A percentile compares a stretch with the other conserved stretches of the same genome.
phyloP scores from a whole-genome alignment of 208 protist genomes.

The Leishmania braziliensis region DNA sequence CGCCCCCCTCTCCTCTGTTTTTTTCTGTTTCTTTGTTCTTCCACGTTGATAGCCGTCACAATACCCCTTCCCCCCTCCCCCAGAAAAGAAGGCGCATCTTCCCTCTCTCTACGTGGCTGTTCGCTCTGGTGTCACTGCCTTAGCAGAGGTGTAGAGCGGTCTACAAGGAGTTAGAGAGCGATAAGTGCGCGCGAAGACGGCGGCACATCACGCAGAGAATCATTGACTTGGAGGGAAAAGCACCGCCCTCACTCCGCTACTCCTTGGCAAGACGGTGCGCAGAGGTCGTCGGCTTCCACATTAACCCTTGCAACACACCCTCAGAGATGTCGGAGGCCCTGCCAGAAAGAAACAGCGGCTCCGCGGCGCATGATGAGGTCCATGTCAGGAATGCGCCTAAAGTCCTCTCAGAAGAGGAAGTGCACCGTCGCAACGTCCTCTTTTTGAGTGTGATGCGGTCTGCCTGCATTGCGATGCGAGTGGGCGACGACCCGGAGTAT shows the following conservation, averaged over 20 bases:
- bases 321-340: not conserved
- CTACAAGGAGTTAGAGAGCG: not conserved
- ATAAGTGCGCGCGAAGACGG: not conserved
- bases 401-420: no score
- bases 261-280: not conserved
- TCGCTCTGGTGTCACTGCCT: not conserved
- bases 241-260: not conserved
- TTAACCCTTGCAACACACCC: not conserved
- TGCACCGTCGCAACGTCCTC: not conserved
- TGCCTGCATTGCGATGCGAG: slow-evolving; percentile 1
- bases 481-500: slow-evolving; percentile 7
- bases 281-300: not conserved
- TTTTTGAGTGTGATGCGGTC: not conserved
- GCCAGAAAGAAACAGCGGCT: no score
- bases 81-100: no score
- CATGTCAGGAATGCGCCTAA: not conserved
- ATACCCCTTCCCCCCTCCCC: no score
- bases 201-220: not conserved
- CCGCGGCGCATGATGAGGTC: not conserved
- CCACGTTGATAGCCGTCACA: no score
- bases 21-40: no score
- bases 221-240: not conserved
- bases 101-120: not conserved
- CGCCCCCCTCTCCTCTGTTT: not conserved
- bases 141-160: not conserved